These are phyloP conservation scores for Paspalum notatum DNA, from an alignment of 176 grass and related monocot genomes.

Conservation along the genomic window DNA sequence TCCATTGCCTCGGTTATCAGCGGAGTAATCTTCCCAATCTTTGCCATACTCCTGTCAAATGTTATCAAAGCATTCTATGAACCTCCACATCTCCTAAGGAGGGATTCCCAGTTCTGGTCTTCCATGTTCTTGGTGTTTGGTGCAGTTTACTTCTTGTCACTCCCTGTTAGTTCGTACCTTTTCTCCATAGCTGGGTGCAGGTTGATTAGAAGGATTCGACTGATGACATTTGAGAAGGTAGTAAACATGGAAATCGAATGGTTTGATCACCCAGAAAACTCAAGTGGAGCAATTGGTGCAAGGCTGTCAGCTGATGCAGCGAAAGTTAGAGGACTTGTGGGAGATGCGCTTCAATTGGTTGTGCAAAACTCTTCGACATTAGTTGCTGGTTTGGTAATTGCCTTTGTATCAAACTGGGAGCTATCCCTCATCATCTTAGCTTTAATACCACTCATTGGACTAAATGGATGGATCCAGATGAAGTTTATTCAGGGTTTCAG, in stretches of 20 bases:
- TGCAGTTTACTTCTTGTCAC: constrained; percentile 66
- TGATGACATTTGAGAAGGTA: constrained; percentile 95
- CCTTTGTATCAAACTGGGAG: constrained; percentile 82
- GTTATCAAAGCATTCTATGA: constrained; percentile 85
- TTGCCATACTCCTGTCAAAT: constrained; percentile 75
- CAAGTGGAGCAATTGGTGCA: constrained; percentile 85
- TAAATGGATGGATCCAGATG: constrained; percentile 94
- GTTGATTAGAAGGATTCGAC: constrained; percentile 81
- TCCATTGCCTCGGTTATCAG: constrained; percentile 69
- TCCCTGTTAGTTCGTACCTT: constrained; percentile 81
- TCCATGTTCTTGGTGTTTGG: constrained; percentile 92
- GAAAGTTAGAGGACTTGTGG: constrained; percentile 80
- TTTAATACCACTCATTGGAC: constrained; percentile 83
- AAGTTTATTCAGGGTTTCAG: constrained; percentile 92
- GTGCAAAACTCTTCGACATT: constrained; percentile 86
- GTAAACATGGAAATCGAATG: constrained; percentile 90
- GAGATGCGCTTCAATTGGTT: constrained; percentile 77
- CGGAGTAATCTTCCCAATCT: constrained; percentile 84
- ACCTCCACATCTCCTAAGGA: constrained; percentile 69
- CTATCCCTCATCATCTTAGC: constrained; percentile 82
- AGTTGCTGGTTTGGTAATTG: constrained; percentile 80
- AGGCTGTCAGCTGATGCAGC: constrained; percentile 86
- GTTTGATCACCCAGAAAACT: constrained; percentile 86
- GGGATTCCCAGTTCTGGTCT: constrained; percentile 83
- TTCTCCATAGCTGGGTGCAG: constrained; percentile 81